phyloP scores from a whole-genome alignment of 169 alveolate genomes.

The Plasmodium adleri region DNA sequence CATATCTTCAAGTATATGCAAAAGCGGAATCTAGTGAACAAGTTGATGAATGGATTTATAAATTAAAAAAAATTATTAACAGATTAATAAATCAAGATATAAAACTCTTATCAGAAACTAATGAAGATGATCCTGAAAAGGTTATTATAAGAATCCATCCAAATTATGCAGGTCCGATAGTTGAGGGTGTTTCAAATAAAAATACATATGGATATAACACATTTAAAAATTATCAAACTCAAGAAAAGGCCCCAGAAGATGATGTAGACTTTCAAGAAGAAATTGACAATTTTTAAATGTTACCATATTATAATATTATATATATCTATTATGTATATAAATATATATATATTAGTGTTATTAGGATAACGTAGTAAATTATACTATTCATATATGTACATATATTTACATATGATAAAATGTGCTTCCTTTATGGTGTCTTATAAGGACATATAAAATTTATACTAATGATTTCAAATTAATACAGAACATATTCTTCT shows the following conservation, averaged over 20 bases:
- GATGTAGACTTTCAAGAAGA: slow-evolving; percentile 73
- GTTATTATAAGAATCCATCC: slow-evolving; percentile 84
- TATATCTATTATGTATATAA: too few species aligned
- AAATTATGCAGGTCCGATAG: slow-evolving; percentile 78
- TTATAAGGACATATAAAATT: too few species aligned
- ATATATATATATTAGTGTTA: too few species aligned
- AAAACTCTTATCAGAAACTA: slow-evolving; percentile 78
- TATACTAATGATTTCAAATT: too few species aligned
- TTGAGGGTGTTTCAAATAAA: slow-evolving; percentile 42
- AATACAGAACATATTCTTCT: too few species aligned
- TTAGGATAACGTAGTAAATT: too few species aligned
- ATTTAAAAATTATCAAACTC: slow-evolving; percentile 48
- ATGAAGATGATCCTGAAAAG: slow-evolving; percentile 79
- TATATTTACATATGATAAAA: too few species aligned
- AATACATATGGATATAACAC: slow-evolving; percentile 62
- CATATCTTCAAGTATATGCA: slow-evolving; percentile 81
- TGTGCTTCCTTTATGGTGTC: too few species aligned
- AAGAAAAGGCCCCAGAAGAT: slow-evolving; percentile 30
- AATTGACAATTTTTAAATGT: slow-evolving; percentile 33
- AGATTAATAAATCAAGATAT: slow-evolving; percentile 83
- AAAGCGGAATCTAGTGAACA: slow-evolving; percentile 82
- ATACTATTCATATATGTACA: too few species aligned
- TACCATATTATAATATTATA: not conserved
- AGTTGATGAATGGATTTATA: slow-evolving; percentile 85
- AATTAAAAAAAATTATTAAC: slow-evolving; percentile 80